A percentile compares a stretch with the other conserved stretches of the same genome.
These are phyloP conservation scores for Lotus japonicus DNA, from an alignment of 306 rosid species.

Conservation along the genomic window DNA sequence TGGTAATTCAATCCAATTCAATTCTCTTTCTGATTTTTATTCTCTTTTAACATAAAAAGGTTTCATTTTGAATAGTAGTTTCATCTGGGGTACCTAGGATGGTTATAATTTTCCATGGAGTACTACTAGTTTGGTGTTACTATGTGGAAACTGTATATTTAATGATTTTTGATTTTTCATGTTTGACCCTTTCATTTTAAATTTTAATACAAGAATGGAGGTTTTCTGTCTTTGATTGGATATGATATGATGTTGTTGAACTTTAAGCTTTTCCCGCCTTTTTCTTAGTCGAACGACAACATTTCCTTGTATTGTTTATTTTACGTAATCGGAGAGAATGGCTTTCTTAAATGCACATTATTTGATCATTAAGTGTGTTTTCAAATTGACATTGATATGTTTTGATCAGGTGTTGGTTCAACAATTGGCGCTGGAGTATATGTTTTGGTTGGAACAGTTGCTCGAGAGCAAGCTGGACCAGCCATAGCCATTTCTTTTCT, in stretches of 20 bases:
- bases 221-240: neutral
- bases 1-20: constrained; percentile 35
- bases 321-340: neutral
- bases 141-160: neutral
- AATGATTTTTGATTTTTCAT: neutral
- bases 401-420: constrained; percentile 76
- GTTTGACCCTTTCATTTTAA: neutral
- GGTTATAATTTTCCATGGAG: neutral
- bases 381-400: neutral
- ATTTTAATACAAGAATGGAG: neutral
- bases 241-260: constrained; percentile 4
- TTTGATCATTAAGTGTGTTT: neutral
- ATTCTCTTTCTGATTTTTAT: neutral
- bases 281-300: neutral
- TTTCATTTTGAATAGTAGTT: neutral
- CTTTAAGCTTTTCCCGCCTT: neutral
- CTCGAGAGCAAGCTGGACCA: constrained; percentile 90
- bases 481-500: constrained; percentile 74
- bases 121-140: neutral
- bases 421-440: constrained; percentile 98
- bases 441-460: constrained; percentile 95
- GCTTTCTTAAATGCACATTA: neutral
- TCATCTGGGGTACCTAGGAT: constrained; percentile 15
- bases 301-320: neutral
- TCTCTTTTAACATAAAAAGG: neutral